A percentile compares a stretch with the other conserved stretches of the same genome.
Conservation (phyloP, 345 rosid genomes). For the Aethionema arabicum region DNA sequence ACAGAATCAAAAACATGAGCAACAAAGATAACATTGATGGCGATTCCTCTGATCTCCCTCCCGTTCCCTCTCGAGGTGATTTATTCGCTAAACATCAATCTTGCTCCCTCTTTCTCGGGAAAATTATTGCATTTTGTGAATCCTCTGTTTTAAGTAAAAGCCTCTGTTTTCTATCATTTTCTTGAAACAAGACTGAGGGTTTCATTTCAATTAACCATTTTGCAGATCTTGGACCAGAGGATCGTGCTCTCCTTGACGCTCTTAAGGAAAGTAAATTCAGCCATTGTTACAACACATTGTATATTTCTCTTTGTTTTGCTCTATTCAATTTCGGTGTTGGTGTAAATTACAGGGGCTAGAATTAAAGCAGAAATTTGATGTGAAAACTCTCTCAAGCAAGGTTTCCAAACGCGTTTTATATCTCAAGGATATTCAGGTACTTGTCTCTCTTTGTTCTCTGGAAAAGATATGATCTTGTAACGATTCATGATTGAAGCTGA, state of each 20-base stretch:
- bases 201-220: slow-evolving; percentile 12
- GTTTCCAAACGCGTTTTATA: slow-evolving; percentile 34
- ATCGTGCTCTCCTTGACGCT: slow-evolving; percentile 15
- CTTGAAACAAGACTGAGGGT: slow-evolving; percentile 5
- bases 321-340: not conserved
- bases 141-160: slow-evolving; percentile 11
- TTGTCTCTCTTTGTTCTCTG: not conserved
- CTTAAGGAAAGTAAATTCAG: slow-evolving; percentile 30
- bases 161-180: slow-evolving; percentile 24
- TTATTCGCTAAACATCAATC: not conserved
- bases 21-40: slow-evolving; percentile 7
- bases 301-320: not conserved
- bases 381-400: slow-evolving; percentile 24
- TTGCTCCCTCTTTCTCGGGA: not conserved
- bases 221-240: slow-evolving; percentile 27
- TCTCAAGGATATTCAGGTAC: slow-evolving; percentile 39
- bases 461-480: not conserved
- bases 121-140: not conserved
- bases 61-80: not conserved
- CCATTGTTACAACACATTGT: not conserved
- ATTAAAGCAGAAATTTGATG: slow-evolving; percentile 29
- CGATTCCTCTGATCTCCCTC: slow-evolving; percentile 22
- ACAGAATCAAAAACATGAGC: slow-evolving; percentile 26
- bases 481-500: not conserved
- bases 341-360: slow-evolving; percentile 21